Evolutionary conservation across 305 asterid species (phyloP).

Genomic region (Solanum hybrid): DNA sequence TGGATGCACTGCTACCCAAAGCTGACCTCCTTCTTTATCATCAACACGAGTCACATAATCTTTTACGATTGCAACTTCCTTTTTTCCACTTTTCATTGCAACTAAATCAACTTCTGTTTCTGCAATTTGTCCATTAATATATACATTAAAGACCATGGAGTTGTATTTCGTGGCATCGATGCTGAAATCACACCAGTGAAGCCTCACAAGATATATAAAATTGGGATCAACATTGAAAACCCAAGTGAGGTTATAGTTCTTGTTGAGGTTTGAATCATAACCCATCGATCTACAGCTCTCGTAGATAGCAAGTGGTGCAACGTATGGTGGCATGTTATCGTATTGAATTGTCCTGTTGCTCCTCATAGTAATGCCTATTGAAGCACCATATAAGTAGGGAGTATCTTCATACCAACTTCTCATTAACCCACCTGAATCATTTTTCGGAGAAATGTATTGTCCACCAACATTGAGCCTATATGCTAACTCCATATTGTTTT

Average conservation of each 20-base stretch:
- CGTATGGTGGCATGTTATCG: slow-evolving; percentile 31
- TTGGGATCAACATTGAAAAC: slow-evolving; percentile 56
- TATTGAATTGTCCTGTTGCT: slow-evolving; percentile 28
- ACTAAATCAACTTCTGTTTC: slow-evolving; percentile 28
- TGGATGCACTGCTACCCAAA: slow-evolving; percentile 48
- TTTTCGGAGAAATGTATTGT: slow-evolving; percentile 36
- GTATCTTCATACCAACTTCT: slow-evolving; percentile 86
- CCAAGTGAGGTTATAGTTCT: slow-evolving; percentile 58
- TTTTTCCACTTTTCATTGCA: slow-evolving; percentile 18
- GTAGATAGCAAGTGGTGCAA: slow-evolving; percentile 67
- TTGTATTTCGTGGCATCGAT: slow-evolving; percentile 32
- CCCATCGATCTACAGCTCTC: slow-evolving; percentile 52
- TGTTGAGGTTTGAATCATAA: slow-evolving; percentile 31
- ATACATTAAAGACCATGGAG: slow-evolving; percentile 53
- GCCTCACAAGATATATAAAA: slow-evolving; percentile 59
- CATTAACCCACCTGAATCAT: slow-evolving; percentile 64
- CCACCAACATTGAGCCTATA: slow-evolving; percentile 79
- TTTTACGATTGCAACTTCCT: slow-evolving; percentile 29
- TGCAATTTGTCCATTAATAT: slow-evolving; percentile 60
- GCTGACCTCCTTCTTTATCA: slow-evolving; percentile 20
- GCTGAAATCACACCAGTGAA: slow-evolving; percentile 83
- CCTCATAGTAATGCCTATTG: slow-evolving; percentile 24
- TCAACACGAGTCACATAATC: slow-evolving; percentile 46
- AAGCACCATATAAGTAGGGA: slow-evolving; percentile 45
- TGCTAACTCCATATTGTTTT: slow-evolving; percentile 45